phyloP scores from a whole-genome alignment of 495 filamentous ascomycete species.

The Pyronema domesticum region DNA sequence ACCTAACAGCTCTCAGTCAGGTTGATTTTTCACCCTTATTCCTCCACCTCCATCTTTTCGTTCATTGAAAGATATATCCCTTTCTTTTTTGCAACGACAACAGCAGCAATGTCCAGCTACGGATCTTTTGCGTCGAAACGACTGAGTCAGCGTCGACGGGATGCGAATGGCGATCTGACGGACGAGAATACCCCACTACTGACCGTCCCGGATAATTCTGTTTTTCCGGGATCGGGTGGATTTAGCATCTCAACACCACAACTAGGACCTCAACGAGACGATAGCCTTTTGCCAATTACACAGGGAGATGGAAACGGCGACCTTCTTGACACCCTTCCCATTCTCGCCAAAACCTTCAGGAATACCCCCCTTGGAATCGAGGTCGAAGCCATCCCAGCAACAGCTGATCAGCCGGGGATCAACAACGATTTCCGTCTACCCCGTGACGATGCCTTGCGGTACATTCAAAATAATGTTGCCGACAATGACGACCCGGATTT shows the following conservation, averaged over 20 bases:
- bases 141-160: background rate
- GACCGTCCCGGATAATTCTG: background rate
- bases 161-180: background rate
- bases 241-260: background rate
- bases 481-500: background rate
- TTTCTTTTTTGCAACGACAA: too few species aligned
- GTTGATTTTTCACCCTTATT: too few species aligned
- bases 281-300: background rate
- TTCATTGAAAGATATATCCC: too few species aligned
- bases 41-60: too few species aligned
- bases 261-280: background rate
- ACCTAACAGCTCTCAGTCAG: too few species aligned
- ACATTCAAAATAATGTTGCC: background rate
- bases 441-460: background rate
- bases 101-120: constrained; percentile 1
- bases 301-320: background rate
- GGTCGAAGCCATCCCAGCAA: constrained; percentile 1
- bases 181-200: constrained; percentile 10
- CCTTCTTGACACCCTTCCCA: background rate
- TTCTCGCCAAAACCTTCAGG: constrained; percentile 3
- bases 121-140: background rate
- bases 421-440: constrained; percentile 1
- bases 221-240: background rate
- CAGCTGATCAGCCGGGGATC: background rate
- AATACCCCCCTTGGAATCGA: constrained; percentile 3